Base-by-base conservation (phyloP, 2,329 filamentous ascomycete species). In the Paraphaeosphaeria sporulosa region DNA sequence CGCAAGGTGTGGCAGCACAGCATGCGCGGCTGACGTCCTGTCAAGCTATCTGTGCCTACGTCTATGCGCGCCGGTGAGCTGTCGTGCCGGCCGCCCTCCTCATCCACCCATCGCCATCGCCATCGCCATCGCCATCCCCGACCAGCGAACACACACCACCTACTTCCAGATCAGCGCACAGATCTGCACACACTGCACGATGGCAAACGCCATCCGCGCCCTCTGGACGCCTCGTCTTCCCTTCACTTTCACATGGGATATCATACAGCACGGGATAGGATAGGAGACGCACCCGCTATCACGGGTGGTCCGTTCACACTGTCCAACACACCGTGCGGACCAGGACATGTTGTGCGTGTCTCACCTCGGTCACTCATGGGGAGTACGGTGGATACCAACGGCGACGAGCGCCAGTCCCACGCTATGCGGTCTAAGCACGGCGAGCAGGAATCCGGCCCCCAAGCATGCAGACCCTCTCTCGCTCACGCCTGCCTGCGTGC, bases 1-100 rank as follows among this genome's bases (percentile, higher is more conserved):
- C 30, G 25, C 25, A 27, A 9, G 12, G 51, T 32, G 57, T 49
- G 57, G 50, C 25, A 15, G 36, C 51, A 59, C 51, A 49, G 34
- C 7, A n/a, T 55, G 42, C 7, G 42, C 52, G 34, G 52, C 52
- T 55, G 52, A 38, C 47, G 42, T 40, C 10, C 17, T 40, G 38
- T 40, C 15, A 40, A 40, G 38, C 13, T 40, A 40, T 15, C 12
- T 17, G 17, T 15, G n/a, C n/a, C 13, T 40, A 15, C 17, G 36
- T 15, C 13, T 40, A 17, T 40, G 36, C 36, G 36, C 36, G 12
- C n/a, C n/a, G 36, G 34, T 27, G 34, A 53, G 36, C 36, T 40
- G 36, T 40, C 36, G 12, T 40, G 36, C 15, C 17, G 36, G 6
- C 36, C 36, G 3, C 27, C 6, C 6, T 5, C 30, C 30, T 9